Percentiles rank a stretch among this genome's conserved stretches.
Conservation (phyloP, 805 yeast species). For the Saccharomycopsis fermentans region DNA sequence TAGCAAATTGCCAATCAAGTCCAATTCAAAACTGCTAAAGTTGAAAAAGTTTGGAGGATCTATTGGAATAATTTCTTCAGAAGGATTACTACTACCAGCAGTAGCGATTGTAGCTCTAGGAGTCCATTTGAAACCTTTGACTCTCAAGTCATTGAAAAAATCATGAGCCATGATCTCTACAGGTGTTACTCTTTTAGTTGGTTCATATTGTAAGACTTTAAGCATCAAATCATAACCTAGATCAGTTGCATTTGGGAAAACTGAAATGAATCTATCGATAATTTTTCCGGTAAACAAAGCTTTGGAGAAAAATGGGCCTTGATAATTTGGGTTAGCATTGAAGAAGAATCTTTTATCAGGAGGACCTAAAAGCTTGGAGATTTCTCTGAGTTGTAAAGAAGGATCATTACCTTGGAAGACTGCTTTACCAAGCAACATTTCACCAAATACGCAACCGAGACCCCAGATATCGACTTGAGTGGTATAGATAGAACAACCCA, state of each 20-base stretch:
- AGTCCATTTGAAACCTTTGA: constrained; percentile 36
- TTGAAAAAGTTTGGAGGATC: constrained; percentile 46
- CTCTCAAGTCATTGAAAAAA: constrained; percentile 79
- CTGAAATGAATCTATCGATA: constrained; percentile 50
- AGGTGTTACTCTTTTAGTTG: constrained; percentile 72
- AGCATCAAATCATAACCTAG: constrained; percentile 80
- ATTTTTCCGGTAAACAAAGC: constrained; percentile 49
- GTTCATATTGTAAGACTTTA: constrained; percentile 81
- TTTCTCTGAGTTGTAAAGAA: constrained; percentile 77
- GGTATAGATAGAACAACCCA: constrained; percentile 81
- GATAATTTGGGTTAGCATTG: constrained; percentile 64
- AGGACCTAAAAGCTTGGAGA: constrained; percentile 82
- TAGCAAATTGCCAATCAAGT: constrained; percentile 29
- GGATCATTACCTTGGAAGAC: constrained; percentile 94
- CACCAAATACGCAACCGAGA: constrained; percentile 92
- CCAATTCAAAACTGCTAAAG: constrained; percentile 60
- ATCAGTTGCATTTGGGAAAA: constrained; percentile 68
- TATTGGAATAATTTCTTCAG: constrained; percentile 28
- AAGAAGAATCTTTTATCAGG: constrained; percentile 66
- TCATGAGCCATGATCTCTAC: constrained; percentile 77
- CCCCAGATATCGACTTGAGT: constrained; percentile 97
- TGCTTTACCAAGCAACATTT: constrained; percentile 84
- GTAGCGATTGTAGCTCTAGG: constrained; percentile 36
- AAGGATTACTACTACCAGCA: constrained; percentile 7
- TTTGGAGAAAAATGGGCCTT: constrained; percentile 63